Conservation (phyloP, 768 basidiomycete genomes). For the Neoboletus subvelutipes region DNA sequence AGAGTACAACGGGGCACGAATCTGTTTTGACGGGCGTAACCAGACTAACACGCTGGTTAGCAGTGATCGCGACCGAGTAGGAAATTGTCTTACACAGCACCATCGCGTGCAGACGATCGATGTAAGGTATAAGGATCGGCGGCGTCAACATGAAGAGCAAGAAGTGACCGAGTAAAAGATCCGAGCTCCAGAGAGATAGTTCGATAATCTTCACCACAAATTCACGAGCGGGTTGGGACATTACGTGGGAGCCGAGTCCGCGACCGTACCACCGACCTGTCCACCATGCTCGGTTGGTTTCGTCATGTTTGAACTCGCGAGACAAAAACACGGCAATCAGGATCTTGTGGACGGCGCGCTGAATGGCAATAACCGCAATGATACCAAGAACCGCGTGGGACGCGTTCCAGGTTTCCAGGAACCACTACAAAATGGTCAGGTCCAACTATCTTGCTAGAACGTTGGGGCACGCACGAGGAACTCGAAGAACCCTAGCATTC, state of each 20-base stretch:
- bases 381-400: slow-evolving; percentile 93
- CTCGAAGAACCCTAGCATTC: slow-evolving; percentile 93
- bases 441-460: neutral
- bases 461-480: slow-evolving; percentile 66
- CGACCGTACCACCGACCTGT: slow-evolving; percentile 97
- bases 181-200: slow-evolving; percentile 92
- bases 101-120: slow-evolving; percentile 89
- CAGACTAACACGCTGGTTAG: slow-evolving; percentile 61
- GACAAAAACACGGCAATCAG: slow-evolving; percentile 92
- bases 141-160: slow-evolving; percentile 89
- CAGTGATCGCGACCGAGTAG: slow-evolving; percentile 9
- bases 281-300: slow-evolving; percentile 99
- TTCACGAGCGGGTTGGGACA: slow-evolving; percentile 98
- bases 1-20: slow-evolving; percentile 87
- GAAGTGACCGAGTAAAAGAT: slow-evolving; percentile 85
- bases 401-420: slow-evolving; percentile 88
- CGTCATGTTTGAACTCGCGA: slow-evolving; percentile 99
- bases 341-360: slow-evolving; percentile 90
- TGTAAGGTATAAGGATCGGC: slow-evolving; percentile 85
- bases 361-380: slow-evolving; percentile 87
- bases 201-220: slow-evolving; percentile 98
- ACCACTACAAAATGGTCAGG: slow-evolving; percentile 63
- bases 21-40: slow-evolving; percentile 92
- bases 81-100: slow-evolving; percentile 62
- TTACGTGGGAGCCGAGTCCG: slow-evolving; percentile 83